Conservation (phyloP, 75 land plant genomes). For the Selaginella tamariscina region DNA sequence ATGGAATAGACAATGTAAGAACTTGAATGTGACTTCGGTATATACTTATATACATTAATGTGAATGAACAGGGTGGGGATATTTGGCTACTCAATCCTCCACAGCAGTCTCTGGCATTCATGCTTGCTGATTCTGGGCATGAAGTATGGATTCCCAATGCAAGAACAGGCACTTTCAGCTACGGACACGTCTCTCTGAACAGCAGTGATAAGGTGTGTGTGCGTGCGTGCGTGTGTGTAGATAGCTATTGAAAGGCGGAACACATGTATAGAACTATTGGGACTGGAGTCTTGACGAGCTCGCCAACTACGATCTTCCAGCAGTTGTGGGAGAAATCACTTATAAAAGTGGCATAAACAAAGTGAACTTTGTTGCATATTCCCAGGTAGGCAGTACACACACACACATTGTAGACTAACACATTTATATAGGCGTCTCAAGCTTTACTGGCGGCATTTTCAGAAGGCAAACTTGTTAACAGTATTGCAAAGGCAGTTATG, state of each 20-base stretch:
- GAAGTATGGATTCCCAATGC: constrained; percentile 41
- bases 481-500: not conserved
- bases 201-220: constrained; percentile 11
- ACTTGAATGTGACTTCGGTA: not conserved
- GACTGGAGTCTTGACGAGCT: not conserved
- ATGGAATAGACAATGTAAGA: not conserved
- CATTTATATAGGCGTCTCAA: not conserved
- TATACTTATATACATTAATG: no score
- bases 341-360: not conserved
- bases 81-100: constrained; percentile 36
- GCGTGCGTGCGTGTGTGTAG: no score
- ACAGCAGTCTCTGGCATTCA: constrained; percentile 23
- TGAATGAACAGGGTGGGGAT: constrained; percentile 33
- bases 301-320: not conserved
- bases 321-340: not conserved
- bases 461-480: not conserved
- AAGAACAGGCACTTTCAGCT: constrained; percentile 25
- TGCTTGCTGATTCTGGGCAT: constrained; percentile 32
- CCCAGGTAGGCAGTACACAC: not conserved
- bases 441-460: not conserved
- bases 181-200: constrained; percentile 20
- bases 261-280: not conserved
- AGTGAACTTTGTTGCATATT: not conserved
- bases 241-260: no score
- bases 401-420: no score